Percentiles rank a stretch among this genome's conserved stretches.
phyloP scores from a whole-genome alignment of 2,329 filamentous ascomycete species.

The Ilyonectria mors-panacis region DNA sequence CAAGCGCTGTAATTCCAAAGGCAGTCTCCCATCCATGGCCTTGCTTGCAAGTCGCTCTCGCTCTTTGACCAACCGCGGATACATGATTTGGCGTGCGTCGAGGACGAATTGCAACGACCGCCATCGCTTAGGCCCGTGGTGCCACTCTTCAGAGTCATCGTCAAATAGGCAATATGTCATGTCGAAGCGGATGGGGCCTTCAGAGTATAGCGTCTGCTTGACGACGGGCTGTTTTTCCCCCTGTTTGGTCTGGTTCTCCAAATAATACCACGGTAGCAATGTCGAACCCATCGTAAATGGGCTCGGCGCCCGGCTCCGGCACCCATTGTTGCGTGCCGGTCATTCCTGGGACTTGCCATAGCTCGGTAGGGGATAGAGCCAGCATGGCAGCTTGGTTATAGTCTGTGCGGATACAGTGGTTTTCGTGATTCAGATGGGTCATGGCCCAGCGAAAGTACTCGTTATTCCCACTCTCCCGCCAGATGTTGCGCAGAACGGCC shows the following conservation, averaged over 20 bases:
- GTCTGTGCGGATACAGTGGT: background rate
- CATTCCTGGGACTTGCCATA: background rate
- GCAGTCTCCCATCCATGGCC: background rate
- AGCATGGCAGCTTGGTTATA: conserved; percentile 4
- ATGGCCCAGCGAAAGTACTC: background rate
- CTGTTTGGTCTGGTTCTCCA: background rate
- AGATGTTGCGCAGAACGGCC: background rate
- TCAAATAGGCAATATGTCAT: background rate
- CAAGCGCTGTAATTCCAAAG: background rate
- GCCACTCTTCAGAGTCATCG: background rate
- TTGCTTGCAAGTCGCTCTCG: background rate
- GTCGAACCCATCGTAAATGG: background rate
- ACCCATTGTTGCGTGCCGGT: background rate
- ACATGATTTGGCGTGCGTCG: background rate
- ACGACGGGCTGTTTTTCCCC: background rate
- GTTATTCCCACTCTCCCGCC: background rate
- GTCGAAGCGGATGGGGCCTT: background rate
- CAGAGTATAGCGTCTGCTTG: conserved; percentile 1
- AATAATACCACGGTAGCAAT: background rate
- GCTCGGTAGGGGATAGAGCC: background rate
- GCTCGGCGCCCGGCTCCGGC: background rate
- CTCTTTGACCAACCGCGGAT: background rate
- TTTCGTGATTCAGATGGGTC: background rate
- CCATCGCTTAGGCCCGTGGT: background rate
- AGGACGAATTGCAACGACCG: background rate